phyloP scores from a whole-genome alignment of 805 yeast species.

The Yarrowia phangngaensis region DNA sequence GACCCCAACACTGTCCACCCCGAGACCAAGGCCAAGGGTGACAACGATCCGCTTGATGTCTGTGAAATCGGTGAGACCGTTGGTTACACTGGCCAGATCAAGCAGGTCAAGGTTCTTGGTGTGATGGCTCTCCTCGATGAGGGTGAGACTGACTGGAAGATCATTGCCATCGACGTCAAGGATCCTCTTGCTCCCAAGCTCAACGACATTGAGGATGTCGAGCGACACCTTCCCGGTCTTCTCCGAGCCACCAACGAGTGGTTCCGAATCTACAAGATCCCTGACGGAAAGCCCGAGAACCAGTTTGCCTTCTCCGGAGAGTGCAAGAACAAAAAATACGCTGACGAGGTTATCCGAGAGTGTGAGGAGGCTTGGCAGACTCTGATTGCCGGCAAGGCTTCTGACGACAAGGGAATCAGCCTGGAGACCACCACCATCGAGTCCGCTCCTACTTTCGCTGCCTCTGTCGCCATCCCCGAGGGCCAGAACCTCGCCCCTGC shows the following conservation, averaged over 20 bases:
- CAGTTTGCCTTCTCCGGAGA: constrained; percentile 96
- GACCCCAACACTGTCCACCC: constrained; percentile 61
- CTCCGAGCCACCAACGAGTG: constrained; percentile 93
- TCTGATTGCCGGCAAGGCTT: constrained; percentile 60
- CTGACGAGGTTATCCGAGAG: constrained; percentile 77
- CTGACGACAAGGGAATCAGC: constrained; percentile 60
- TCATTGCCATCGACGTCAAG: constrained; percentile 75
- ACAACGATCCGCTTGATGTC: constrained; percentile 92
- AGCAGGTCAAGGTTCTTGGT: constrained; percentile 89
- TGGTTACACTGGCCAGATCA: constrained; percentile 75
- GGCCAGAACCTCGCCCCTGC: constrained; percentile 76
- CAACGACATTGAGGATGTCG: constrained; percentile 88
- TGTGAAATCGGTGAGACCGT: constrained; percentile 82
- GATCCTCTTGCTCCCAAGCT: constrained; percentile 88
- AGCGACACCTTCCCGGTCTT: constrained; percentile 83
- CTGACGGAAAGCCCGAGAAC: constrained; percentile 97
- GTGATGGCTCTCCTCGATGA: constrained; percentile 93
- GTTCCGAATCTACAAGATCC: constrained; percentile 97
- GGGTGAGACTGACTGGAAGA: constrained; percentile 96
- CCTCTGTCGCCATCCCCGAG: constrained; percentile 57
- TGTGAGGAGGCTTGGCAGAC: constrained; percentile 81
- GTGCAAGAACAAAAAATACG: constrained; percentile 81
- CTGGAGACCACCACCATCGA: constrained; percentile 73
- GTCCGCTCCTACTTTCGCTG: constrained; percentile 52
- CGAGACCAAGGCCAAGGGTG: constrained; percentile 62